A percentile compares a stretch with the other conserved stretches of the same genome.
phyloP scores from a whole-genome alignment of 1,284 basidiomycete species.

The Heterobasidion irregulare region DNA sequence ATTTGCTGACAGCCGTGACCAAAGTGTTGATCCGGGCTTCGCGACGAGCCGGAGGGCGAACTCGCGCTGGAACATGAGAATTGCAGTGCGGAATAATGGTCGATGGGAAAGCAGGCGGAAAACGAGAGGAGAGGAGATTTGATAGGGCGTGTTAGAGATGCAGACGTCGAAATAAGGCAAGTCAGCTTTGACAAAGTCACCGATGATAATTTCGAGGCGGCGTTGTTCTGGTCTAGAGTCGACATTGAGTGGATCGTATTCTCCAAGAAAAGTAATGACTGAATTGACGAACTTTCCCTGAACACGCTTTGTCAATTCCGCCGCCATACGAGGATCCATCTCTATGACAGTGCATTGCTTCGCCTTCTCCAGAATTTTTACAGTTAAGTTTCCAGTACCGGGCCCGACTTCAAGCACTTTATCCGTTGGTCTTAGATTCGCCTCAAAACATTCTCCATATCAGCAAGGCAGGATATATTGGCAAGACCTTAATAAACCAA shows the following conservation, averaged over 20 bases:
- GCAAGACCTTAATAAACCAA: slow-evolving; percentile 14
- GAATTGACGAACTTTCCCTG: slow-evolving; percentile 74
- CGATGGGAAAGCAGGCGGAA: slow-evolving; percentile 97
- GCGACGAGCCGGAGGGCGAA: slow-evolving; percentile 93
- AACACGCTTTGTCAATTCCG: slow-evolving; percentile 94
- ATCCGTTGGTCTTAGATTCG: slow-evolving; percentile 90
- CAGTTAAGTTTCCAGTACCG: slow-evolving; percentile 96
- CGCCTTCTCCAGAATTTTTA: slow-evolving; percentile 89
- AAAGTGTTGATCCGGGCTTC: slow-evolving; percentile 76
- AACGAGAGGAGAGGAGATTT: slow-evolving; percentile 96
- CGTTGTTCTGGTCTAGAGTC: slow-evolving; percentile 79
- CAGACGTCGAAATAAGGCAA: slow-evolving; percentile 98
- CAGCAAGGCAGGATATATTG: not conserved
- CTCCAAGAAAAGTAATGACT: not conserved
- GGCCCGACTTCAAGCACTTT: slow-evolving; percentile 97
- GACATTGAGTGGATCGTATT: not conserved
- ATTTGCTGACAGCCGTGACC: slow-evolving; percentile 95
- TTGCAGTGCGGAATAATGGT: slow-evolving; percentile 87
- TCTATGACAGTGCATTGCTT: slow-evolving; percentile 93
- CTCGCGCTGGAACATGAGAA: slow-evolving; percentile 99
- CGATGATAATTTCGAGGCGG: slow-evolving; percentile 91
- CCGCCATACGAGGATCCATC: slow-evolving; percentile 99
- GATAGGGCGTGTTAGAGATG: slow-evolving; percentile 98
- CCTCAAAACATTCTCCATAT: slow-evolving; percentile 35
- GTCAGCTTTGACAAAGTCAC: slow-evolving; percentile 96